Conservation (phyloP, 345 rosid genomes). For the Euphorbia peplus region DNA sequence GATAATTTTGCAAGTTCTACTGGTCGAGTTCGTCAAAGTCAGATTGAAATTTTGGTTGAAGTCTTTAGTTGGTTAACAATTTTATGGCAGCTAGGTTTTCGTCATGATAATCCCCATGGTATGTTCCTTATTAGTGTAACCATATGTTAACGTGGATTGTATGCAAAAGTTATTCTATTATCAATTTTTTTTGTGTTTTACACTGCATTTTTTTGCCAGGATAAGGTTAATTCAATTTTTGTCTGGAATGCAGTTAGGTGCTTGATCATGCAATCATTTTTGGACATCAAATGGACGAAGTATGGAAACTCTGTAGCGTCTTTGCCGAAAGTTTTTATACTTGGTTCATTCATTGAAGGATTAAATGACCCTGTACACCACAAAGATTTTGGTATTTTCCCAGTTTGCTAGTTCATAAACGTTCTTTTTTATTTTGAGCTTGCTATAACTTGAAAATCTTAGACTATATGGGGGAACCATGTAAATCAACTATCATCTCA, state of each 20-base stretch:
- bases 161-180: not conserved
- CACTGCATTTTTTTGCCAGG: not conserved
- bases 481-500: not conserved
- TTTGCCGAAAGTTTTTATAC: constrained; percentile 69
- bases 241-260: constrained; percentile 70
- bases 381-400: constrained; percentile 81
- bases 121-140: constrained; percentile 20
- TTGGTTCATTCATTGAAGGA: constrained; percentile 78
- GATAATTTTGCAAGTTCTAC: constrained; percentile 43
- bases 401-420: constrained; percentile 5
- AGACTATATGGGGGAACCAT: not conserved
- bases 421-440: constrained; percentile 8
- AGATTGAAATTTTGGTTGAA: constrained; percentile 37
- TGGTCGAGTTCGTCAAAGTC: constrained; percentile 30
- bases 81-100: constrained; percentile 81
- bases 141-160: constrained; percentile 4
- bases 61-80: constrained; percentile 73
- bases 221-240: constrained; percentile 17
- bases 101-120: constrained; percentile 93
- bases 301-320: constrained; percentile 53
- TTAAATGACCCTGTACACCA: constrained; percentile 86
- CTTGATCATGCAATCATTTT: constrained; percentile 87
- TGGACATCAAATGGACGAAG: constrained; percentile 66
- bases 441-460: constrained; percentile 3
- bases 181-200: not conserved